Base-by-base conservation (phyloP, 306 rosid genomes). In the Oemleria cerasiformis region DNA sequence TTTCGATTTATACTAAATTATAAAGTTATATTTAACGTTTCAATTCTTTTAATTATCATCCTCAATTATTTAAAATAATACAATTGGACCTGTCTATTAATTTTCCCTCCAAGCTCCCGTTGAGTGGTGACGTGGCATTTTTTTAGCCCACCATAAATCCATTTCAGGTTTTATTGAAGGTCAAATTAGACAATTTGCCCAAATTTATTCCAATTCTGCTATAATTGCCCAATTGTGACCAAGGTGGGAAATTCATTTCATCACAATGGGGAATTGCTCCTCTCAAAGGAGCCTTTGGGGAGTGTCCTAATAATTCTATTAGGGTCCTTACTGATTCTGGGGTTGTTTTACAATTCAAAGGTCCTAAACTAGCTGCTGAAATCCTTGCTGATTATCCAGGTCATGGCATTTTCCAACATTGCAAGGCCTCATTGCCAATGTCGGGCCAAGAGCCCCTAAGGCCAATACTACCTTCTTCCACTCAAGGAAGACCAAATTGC, bases 221-320 rank as follows among this genome's bases (percentile, higher is more conserved):
- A n/a, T n/a, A n/a, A n/a, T n/a, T n/a, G n/a, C n/a, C n/a, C n/a
- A 42, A 60, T 63, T 47, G 54, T 65, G 54, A 14, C 45, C n/a
- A 4, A 44, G n/a, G n/a, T n/a, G 72, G 34, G 2, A 15, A 34
- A 53, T 57, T 65, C 41, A 70, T 14, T 17, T n/a, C n/a, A n/a
- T 56, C 39, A 17, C 55, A 78, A 88, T 90, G 96, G 96, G 96
- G 45, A 90, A 90, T 67, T 90, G 96, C 63, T 82, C 91, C 92
- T 66, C 65, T 81, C 64, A 86, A 84, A 74, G 82, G 71, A 56
- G 76, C 68, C 67, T 80, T 82, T 12, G 88, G 80, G 48, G 86
- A 81, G 19, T 84, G 86, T 42, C 79, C 81, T n/a, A n/a, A n/a
- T 56, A 85, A 82, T 72, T 77, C 82, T 42, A 84, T 87, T n/a